Evolutionary conservation across 1,139 yeast genomes (phyloP).

Genomic region (Fermentozyma sake): DNA sequence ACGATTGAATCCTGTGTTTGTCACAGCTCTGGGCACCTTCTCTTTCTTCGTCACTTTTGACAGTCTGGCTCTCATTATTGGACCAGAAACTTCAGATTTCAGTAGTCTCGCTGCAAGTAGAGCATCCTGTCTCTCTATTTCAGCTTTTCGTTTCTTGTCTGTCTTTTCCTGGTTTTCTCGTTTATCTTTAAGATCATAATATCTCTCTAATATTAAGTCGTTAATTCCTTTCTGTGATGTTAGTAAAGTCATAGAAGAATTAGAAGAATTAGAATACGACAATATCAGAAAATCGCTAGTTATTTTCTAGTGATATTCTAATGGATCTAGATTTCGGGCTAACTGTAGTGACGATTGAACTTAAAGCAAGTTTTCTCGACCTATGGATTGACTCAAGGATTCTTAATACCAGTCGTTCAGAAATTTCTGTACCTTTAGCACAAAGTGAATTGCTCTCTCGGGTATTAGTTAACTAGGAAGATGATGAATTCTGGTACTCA

Average conservation of each 20-base stretch:
- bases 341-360: too few species aligned
- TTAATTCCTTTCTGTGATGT: slow-evolving; percentile 49
- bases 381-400: too few species aligned
- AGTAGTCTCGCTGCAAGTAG: slow-evolving; percentile 44
- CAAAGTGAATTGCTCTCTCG: too few species aligned
- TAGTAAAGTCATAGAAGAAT: slow-evolving; percentile 10
- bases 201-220: slow-evolving; percentile 57
- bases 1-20: slow-evolving; percentile 31
- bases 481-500: too few species aligned
- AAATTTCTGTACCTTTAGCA: too few species aligned
- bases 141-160: slow-evolving; percentile 24
- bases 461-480: too few species aligned
- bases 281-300: too few species aligned
- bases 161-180: slow-evolving; percentile 25
- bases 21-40: slow-evolving; percentile 8
- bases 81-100: slow-evolving; percentile 26
- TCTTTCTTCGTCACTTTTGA: slow-evolving; percentile 6
- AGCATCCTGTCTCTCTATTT: slow-evolving; percentile 38
- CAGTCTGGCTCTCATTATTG: slow-evolving; percentile 15
- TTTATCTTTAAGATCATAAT: slow-evolving; percentile 43
- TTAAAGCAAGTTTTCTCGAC: too few species aligned
- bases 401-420: too few species aligned
- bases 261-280: too few species aligned
- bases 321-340: too few species aligned
- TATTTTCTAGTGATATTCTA: too few species aligned